A percentile compares a stretch with the other conserved stretches of the same genome.
Evolutionary conservation across 129 eudicot species (phyloP).

Genomic region (Logfia minima): DNA sequence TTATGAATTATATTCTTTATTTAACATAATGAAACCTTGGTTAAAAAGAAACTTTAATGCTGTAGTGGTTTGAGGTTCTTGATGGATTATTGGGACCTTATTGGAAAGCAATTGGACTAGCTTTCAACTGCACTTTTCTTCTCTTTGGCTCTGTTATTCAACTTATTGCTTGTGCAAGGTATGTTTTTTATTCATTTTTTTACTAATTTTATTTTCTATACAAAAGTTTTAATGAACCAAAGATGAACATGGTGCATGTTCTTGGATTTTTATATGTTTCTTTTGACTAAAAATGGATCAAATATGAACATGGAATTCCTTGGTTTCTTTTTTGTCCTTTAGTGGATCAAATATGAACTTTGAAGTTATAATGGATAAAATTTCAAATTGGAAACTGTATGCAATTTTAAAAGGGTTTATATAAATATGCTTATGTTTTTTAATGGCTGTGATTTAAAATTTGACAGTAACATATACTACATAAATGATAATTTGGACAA

Average conservation of each 20-base stretch:
- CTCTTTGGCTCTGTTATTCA: constrained; percentile 99
- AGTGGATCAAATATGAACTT: background rate
- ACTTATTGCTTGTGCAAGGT: constrained; percentile 98
- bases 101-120: constrained; percentile 92
- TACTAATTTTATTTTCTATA: background rate
- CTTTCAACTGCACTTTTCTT: constrained; percentile 92
- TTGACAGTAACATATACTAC: constrained; percentile 85
- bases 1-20: background rate
- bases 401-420: too few species aligned
- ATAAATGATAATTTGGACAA: constrained; percentile 90
- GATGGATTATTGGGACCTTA: constrained; percentile 94
- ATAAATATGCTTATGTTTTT: too few species aligned
- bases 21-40: background rate
- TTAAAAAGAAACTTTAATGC: background rate
- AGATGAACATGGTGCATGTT: too few species aligned
- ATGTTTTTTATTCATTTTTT: background rate
- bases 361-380: background rate
- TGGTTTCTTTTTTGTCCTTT: background rate
- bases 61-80: constrained; percentile 95
- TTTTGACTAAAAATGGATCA: background rate
- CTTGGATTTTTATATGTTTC: too few species aligned
- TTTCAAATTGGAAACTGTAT: too few species aligned
- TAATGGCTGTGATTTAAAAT: background rate
- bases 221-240: too few species aligned
- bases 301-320: background rate